A percentile compares a stretch with the other conserved stretches of the same genome.
Evolutionary conservation across 2,329 filamentous ascomycete species (phyloP).

Genomic region (Shiraia bambusicola): DNA sequence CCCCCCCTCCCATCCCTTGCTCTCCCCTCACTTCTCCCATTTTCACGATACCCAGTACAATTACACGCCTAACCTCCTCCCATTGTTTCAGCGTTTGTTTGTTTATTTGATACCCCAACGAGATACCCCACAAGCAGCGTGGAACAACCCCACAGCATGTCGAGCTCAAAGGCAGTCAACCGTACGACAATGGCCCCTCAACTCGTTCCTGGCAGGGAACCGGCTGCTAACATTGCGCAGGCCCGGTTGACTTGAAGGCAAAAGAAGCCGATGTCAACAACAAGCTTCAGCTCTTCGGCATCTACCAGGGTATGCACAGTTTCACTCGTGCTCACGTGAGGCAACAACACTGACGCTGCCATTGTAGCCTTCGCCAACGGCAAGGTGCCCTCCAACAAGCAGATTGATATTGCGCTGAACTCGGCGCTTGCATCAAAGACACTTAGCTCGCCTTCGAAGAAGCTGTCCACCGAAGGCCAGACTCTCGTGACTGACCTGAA

Average conservation of each 20-base stretch:
- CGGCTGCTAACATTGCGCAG: slow-evolving; percentile 54
- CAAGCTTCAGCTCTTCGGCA: slow-evolving; percentile 94
- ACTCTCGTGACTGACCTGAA: slow-evolving; percentile 75
- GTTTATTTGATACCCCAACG: slow-evolving; percentile 35
- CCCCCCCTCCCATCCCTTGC: slow-evolving; percentile 7
- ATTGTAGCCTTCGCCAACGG: slow-evolving; percentile 74
- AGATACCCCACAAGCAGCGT: slow-evolving; percentile 24
- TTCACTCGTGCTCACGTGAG: background rate
- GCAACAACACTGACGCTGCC: slow-evolving; percentile 17
- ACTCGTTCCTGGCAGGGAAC: background rate
- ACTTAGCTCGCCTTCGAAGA: slow-evolving; percentile 68
- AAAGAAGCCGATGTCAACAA: slow-evolving; percentile 86
- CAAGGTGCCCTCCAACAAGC: slow-evolving; percentile 92
- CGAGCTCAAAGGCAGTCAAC: slow-evolving; percentile 29
- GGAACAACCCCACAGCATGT: slow-evolving; percentile 21
- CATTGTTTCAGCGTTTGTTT: slow-evolving; percentile 28
- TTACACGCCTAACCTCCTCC: slow-evolving; percentile 4
- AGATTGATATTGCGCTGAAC: slow-evolving; percentile 93
- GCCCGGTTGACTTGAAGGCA: slow-evolving; percentile 67
- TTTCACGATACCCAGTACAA: slow-evolving; percentile 10
- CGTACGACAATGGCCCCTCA: slow-evolving; percentile 16
- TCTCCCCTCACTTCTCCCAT: slow-evolving; percentile 10
- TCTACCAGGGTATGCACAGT: slow-evolving; percentile 60
- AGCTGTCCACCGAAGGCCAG: slow-evolving; percentile 81
- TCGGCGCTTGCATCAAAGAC: slow-evolving; percentile 74